These are phyloP conservation scores for Oryza coarctata DNA, from an alignment of 176 grass and related monocot species.

Conservation along the genomic window DNA sequence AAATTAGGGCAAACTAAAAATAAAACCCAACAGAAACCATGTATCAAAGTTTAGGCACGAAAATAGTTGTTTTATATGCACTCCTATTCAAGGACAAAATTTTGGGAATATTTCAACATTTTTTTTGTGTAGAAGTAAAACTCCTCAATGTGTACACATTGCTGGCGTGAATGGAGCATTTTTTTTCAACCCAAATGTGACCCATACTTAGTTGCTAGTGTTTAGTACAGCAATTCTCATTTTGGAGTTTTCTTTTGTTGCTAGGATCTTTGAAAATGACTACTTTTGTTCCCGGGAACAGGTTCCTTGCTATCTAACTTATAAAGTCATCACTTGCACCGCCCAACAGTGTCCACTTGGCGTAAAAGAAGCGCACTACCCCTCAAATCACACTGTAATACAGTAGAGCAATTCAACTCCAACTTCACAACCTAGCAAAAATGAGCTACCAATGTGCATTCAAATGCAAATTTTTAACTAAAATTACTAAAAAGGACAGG, in stretches of 20 bases:
- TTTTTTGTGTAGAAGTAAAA: not conserved
- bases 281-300: not conserved
- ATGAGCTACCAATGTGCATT: not conserved
- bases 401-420: conserved; percentile 21
- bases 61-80: too few species aligned
- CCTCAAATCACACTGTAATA: not conserved
- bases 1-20: too few species aligned
- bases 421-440: not conserved
- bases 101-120: too few species aligned
- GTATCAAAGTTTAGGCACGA: too few species aligned
- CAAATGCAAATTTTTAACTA: not conserved
- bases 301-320: not conserved
- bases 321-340: not conserved
- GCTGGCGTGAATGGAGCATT: not conserved
- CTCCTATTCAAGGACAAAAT: too few species aligned
- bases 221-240: not conserved
- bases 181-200: not conserved
- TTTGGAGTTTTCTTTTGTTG: not conserved
- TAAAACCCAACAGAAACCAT: too few species aligned
- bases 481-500: not conserved
- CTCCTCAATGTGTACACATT: not conserved
- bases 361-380: conserved; percentile 4
- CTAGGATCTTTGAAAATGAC: conserved; percentile 19
- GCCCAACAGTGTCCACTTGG: conserved; percentile 23
- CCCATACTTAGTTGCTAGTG: conserved; percentile 9